A percentile compares a stretch with the other conserved stretches of the same genome.
Evolutionary conservation across 2,329 filamentous ascomycete genomes (phyloP).

Genomic region (Nemania sp.): DNA sequence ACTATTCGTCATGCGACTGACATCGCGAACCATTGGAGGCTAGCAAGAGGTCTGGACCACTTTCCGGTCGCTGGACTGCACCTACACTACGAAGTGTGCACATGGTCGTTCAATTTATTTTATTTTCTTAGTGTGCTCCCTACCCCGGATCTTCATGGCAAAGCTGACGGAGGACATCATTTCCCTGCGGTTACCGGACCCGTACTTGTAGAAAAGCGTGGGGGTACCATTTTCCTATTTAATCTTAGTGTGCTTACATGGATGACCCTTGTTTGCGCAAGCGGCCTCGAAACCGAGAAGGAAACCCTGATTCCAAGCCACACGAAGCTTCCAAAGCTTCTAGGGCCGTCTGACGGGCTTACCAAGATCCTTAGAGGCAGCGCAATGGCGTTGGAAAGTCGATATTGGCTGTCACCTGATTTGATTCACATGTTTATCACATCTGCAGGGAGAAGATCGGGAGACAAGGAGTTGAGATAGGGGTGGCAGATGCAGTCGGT

Average conservation of each 20-base stretch:
- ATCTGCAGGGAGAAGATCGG: constrained; percentile 26
- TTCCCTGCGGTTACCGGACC: constrained; percentile 18
- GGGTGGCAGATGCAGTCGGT: constrained; percentile 25
- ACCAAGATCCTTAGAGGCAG: background rate
- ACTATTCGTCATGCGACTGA: no score
- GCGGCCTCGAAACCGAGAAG: background rate
- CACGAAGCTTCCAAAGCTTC: background rate
- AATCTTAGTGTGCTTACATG: background rate
- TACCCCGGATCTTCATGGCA: background rate
- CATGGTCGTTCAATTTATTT: no score
- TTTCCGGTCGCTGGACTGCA: no score
- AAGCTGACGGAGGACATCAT: constrained; percentile 9
- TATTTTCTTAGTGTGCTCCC: background rate
- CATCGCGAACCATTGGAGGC: no score
- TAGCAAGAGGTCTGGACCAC: no score
- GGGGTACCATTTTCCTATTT: constrained; percentile 17
- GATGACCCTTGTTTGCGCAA: constrained; percentile 6
- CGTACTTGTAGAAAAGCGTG: constrained; percentile 15
- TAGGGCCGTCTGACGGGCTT: background rate
- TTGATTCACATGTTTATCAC: constrained; percentile 18
- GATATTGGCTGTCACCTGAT: constrained; percentile 25
- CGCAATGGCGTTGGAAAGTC: constrained; percentile 20
- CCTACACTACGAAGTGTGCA: no score
- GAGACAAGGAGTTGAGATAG: constrained; percentile 26
- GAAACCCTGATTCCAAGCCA: background rate